Evolutionary conservation across 2,329 filamentous ascomycete genomes (phyloP).

Genomic region (Capronia coronata): DNA sequence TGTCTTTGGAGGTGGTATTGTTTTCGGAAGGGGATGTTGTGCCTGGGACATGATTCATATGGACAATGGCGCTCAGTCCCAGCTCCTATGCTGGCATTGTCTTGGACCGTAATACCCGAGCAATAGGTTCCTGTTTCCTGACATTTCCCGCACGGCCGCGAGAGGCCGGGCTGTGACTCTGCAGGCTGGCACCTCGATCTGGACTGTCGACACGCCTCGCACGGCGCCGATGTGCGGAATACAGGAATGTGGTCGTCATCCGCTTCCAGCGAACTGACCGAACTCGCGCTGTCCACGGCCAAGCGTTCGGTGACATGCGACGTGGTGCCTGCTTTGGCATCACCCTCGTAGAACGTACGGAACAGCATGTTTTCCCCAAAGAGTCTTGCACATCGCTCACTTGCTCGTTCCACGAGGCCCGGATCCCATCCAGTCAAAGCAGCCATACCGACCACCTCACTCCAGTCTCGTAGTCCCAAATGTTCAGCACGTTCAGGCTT

Average conservation of each 20-base stretch:
- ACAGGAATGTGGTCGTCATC: neutral
- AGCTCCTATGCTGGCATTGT: neutral
- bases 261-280: conserved; percentile 2
- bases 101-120: conserved; percentile 15
- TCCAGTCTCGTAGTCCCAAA: conserved; percentile 64
- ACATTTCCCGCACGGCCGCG: conserved; percentile 11
- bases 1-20: conserved; percentile 21
- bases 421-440: conserved; percentile 63
- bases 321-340: conserved; percentile 3
- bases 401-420: conserved; percentile 59
- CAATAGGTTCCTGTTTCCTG: conserved; percentile 1
- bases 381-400: conserved; percentile 65
- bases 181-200: conserved; percentile 10
- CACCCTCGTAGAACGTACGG: conserved; percentile 48
- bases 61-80: conserved; percentile 18
- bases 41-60: conserved; percentile 19
- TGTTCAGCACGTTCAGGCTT: conserved; percentile 11
- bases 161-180: neutral
- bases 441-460: conserved; percentile 73
- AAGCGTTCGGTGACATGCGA: conserved; percentile 20
- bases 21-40: conserved; percentile 23
- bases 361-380: conserved; percentile 68
- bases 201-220: conserved; percentile 5
- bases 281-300: conserved; percentile 12
- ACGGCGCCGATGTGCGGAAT: conserved; percentile 14